These are phyloP conservation scores for Staphylotrichum longicolle DNA, from an alignment of 495 filamentous ascomycete species.

Conservation along the genomic window DNA sequence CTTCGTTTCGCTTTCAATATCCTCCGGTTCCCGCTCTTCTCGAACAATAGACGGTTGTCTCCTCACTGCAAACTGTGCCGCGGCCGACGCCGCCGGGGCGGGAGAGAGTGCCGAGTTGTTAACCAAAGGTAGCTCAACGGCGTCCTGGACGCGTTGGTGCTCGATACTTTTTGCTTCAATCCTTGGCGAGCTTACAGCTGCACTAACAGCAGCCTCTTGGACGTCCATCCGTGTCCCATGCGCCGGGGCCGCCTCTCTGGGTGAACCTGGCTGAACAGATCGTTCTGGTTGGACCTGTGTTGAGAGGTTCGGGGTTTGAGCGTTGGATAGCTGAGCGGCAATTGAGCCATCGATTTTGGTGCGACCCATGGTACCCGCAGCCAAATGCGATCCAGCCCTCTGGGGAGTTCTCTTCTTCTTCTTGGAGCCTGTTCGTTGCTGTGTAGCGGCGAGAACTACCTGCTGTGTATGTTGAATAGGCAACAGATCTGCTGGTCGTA, in stretches of 20 bases:
- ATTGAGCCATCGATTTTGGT: conserved; percentile 29
- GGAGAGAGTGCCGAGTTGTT: neutral
- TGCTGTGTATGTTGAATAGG: conserved; percentile 43
- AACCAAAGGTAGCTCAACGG: neutral
- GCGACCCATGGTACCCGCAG: conserved; percentile 39
- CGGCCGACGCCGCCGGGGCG: neutral
- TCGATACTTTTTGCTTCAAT: conserved; percentile 22
- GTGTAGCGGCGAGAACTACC: conserved; percentile 45
- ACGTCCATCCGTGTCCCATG: conserved; percentile 3
- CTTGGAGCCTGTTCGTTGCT: conserved; percentile 50
- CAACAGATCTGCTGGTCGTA: conserved; percentile 39
- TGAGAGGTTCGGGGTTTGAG: conserved; percentile 23
- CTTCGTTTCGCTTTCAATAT: conserved; percentile 14
- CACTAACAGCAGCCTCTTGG: conserved; percentile 23
- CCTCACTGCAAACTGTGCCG: conserved; percentile 25
- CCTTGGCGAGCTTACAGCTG: conserved; percentile 24
- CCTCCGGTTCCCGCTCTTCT: conserved; percentile 59
- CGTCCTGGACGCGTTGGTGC: conserved; percentile 13
- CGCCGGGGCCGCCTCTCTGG: neutral
- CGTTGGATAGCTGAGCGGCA: conserved; percentile 38
- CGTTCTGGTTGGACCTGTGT: conserved; percentile 6
- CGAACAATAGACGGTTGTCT: conserved; percentile 62
- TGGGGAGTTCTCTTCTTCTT: conserved; percentile 51
- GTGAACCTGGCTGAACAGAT: neutral
- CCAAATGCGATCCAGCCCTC: conserved; percentile 35